Evolutionary conservation across 768 basidiomycete genomes (phyloP), one percentile per base, ranked within the genome.

Genomic region (Termitomyces sp.): DNA sequence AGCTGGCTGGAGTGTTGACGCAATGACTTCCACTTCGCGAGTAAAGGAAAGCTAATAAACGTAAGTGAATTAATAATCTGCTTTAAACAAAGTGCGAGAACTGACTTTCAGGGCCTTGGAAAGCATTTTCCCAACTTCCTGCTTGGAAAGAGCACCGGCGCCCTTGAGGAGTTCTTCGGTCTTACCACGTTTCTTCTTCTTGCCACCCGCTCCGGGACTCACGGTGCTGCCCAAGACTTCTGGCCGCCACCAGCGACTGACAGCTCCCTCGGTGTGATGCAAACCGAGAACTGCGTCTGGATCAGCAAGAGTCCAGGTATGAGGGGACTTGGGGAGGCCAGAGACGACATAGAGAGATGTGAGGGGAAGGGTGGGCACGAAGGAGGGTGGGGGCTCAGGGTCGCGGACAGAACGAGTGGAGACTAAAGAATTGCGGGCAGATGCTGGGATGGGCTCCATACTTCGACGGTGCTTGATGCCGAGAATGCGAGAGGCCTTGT

Each of bases 1-100:
- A 1, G 94, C 88, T 7, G 95, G 95, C 62, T 95, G 91, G 10
- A 95, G 80, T 21, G 93, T 92, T n/a, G 93, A 93, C 14, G 93
- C 92, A 66, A 98, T 89, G 54, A 98, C 87, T 68, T 95, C 93
- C 42, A 95, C 90, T 68, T 96, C 93, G 51, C 89, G 88, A 35
- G 90, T 84, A 69, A 95, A 94, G 8, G 92, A 92, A 44, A 95
- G 84, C 91, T 94, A n/a, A 34, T 46, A 17, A 38, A 45, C 19
- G 17, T 26, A n/a, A 22, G 32, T 45, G 19, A 2, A 34, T 47
- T 10, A 38, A 21, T 14, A 11, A 21, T 22, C n/a, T 6, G 51
- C 51, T 37, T 24, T 17, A 47, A 51, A 53, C 28, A 12, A 14
- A 14, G 3, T 50, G 55, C 53, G 45, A 44, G 19, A 35, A 63